A percentile compares a stretch with the other conserved stretches of the same genome.
These are phyloP conservation scores for Tripterygium wilfordii DNA, from an alignment of 177 flowering plant species.

Conservation along the genomic window DNA sequence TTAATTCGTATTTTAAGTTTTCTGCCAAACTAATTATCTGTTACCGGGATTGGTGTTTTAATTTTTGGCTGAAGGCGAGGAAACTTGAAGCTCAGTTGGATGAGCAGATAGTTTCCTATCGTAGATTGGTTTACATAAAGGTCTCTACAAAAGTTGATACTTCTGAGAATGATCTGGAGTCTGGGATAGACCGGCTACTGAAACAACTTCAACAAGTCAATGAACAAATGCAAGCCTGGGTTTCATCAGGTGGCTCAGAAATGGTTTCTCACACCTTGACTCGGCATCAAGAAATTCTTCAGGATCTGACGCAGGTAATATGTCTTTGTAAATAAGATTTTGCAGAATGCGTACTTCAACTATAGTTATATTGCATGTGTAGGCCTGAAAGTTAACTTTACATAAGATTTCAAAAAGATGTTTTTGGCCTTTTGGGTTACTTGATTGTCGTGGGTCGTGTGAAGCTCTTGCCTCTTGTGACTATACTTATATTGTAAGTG, in stretches of 20 bases:
- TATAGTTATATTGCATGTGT: too few relatives aligned
- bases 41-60: background rate
- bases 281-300: slow-evolving; percentile 88
- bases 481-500: too few relatives aligned
- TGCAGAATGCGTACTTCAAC: too few relatives aligned
- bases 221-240: slow-evolving; percentile 91
- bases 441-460: too few relatives aligned
- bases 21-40: background rate
- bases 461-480: too few relatives aligned
- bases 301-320: slow-evolving; percentile 81
- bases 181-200: slow-evolving; percentile 62
- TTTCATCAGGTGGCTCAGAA: slow-evolving; percentile 88
- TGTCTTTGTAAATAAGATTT: too few relatives aligned
- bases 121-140: slow-evolving; percentile 62
- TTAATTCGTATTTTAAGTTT: too few relatives aligned
- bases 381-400: too few relatives aligned
- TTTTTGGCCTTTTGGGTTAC: too few relatives aligned
- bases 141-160: slow-evolving; percentile 31
- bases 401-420: too few relatives aligned
- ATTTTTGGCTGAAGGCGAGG: slow-evolving; percentile 47
- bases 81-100: slow-evolving; percentile 90
- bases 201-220: slow-evolving; percentile 83
- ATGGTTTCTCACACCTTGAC: slow-evolving; percentile 87
- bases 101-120: slow-evolving; percentile 82
- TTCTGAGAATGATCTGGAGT: slow-evolving; percentile 64